phyloP scores from a whole-genome alignment of 2,329 filamentous ascomycete genomes.

The Lasiodiplodia sp. region DNA sequence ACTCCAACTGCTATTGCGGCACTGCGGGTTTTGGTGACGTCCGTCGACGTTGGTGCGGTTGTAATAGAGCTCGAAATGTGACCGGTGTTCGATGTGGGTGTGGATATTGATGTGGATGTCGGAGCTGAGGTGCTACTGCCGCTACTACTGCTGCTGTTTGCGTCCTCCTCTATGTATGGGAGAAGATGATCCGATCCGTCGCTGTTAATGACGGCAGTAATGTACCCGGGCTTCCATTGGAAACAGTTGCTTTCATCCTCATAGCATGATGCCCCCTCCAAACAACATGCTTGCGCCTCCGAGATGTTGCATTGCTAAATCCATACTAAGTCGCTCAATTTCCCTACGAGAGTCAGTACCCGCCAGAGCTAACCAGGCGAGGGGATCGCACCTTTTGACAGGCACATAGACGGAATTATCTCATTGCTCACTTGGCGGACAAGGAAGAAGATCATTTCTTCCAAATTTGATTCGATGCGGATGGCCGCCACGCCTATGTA shows the following conservation, averaged over 20 bases:
- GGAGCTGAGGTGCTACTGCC: neutral
- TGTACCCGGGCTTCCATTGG: conserved; percentile 28
- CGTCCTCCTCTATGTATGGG: conserved; percentile 17
- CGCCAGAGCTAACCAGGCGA: neutral
- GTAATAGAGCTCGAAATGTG: neutral
- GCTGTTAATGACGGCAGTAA: conserved; percentile 24
- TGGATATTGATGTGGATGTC: neutral
- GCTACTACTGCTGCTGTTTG: neutral
- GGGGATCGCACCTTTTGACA: conserved; percentile 2
- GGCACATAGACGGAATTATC: conserved; percentile 1
- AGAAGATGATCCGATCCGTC: conserved; percentile 22
- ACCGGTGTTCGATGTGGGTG: neutral
- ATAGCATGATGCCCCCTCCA: conserved; percentile 12
- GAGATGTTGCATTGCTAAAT: conserved; percentile 21
- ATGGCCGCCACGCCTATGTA: too few species aligned
- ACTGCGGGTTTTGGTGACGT: neutral
- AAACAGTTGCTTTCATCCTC: conserved; percentile 5
- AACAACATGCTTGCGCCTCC: conserved; percentile 14
- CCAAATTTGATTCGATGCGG: too few species aligned
- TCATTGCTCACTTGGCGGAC: too few species aligned
- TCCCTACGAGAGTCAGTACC: neutral
- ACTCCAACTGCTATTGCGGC: neutral
- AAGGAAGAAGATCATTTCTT: too few species aligned
- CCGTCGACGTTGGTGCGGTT: neutral
- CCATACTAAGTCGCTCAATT: conserved; percentile 1